These are phyloP conservation scores for Actinomucor elegans DNA, from an alignment of 371 early-diverging fungal species.

Conservation along the genomic window DNA sequence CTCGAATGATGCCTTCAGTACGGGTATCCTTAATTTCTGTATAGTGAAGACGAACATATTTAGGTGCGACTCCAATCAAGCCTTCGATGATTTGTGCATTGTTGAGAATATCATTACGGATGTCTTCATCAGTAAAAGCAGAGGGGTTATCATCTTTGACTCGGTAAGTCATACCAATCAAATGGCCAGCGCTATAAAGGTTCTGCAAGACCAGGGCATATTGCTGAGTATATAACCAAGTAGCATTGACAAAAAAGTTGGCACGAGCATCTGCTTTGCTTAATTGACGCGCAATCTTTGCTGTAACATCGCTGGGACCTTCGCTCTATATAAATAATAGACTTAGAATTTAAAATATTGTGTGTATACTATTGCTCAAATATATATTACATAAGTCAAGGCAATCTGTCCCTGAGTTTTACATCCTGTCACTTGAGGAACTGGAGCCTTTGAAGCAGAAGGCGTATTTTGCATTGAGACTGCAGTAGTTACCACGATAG, in stretches of 20 bases:
- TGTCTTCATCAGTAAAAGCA: slow-evolving; percentile 43
- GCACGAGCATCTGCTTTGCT: slow-evolving; percentile 57
- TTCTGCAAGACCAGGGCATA: slow-evolving; percentile 55
- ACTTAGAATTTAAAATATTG: no score
- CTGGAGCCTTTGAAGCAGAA: slow-evolving; percentile 9
- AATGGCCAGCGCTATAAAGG: slow-evolving; percentile 58
- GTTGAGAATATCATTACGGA: slow-evolving; percentile 48
- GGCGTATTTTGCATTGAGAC: no score
- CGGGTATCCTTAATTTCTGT: slow-evolving; percentile 43
- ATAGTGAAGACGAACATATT: slow-evolving; percentile 56
- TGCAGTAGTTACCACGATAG: no score
- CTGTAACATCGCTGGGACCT: slow-evolving; percentile 64
- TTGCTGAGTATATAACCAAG: slow-evolving; percentile 54
- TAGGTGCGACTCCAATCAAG: slow-evolving; percentile 52
- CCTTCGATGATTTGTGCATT: slow-evolving; percentile 45
- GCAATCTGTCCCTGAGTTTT: slow-evolving; percentile 55
- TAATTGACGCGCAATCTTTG: slow-evolving; percentile 53
- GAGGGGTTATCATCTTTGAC: slow-evolving; percentile 49
- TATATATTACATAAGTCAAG: slow-evolving; percentile 43
- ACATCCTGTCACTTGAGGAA: slow-evolving; percentile 21
- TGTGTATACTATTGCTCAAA: no score
- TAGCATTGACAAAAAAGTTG: slow-evolving; percentile 61
- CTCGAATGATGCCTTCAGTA: slow-evolving; percentile 40
- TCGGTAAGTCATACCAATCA: slow-evolving; percentile 65
- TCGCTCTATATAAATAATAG: slow-evolving; percentile 25